Base-by-base conservation (phyloP, 305 asterid genomes). In the Fraxinus platypoda region DNA sequence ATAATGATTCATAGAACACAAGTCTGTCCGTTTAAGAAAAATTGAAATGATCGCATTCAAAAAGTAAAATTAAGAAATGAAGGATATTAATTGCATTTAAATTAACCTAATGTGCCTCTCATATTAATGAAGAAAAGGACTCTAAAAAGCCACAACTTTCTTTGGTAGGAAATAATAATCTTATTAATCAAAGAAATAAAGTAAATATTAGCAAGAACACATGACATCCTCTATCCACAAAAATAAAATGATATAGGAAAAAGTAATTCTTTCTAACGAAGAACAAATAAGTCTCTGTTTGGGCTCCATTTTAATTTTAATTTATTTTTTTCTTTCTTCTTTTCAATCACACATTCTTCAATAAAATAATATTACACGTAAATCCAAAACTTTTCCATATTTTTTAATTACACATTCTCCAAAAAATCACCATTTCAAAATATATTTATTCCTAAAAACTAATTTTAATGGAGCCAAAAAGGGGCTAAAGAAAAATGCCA, bases 61-160 rank as follows among this genome's bases (percentile, higher is more conserved):
- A 64, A 70, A 70, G 75, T 70, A 28, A 70, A 62, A 70, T 70
- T 28, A 30, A 70, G 75, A 70, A 70, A 70, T 30, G 75, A 70
- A 70, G 75, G 38, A 13, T 70, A 34, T 70, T 30, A 30, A 28
- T 2, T 70, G 3, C 38, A 70, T 70, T 30, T 13, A 70, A 4
- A 70, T 70, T 12, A 30, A 28, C 21, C 75, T 30, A 28, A 70
- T 30, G 3, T 70, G 30, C 9, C 37, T 13, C 75, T 70, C 11
- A 4, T 70, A 19, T 28, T 70, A 28, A 70, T 70, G 75, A 15
- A 28, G 75, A 30, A 70, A 70, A 30, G 34, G 41, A 70, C 19
- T 30, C 38, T 70, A 35, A 70, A 66, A 70, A 15, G 25, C 41
- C 41, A 70, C 75, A 70, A 13, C 75, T 70, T 70, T 30, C 35